Evolutionary conservation across 1,139 yeast species (phyloP).

Genomic region (Scheffersomyces segobiensis): DNA sequence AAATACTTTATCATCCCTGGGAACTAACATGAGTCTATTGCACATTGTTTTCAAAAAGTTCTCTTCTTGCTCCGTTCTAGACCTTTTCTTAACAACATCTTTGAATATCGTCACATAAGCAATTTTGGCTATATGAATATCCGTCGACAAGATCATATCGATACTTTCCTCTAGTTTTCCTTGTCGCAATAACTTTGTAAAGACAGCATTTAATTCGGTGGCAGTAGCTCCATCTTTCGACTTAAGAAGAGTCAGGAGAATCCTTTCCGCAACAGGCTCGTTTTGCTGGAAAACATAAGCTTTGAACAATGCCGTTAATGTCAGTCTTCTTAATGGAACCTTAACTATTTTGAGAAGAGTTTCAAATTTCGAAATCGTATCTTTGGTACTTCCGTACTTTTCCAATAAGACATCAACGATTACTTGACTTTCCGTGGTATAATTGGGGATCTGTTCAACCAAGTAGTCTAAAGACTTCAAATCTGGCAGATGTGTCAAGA

Average conservation of each 20-base stretch:
- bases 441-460: conserved; percentile 1
- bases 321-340: conserved; percentile 33
- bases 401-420: conserved; percentile 13
- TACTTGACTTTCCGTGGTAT: conserved; percentile 1
- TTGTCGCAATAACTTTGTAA: conserved; percentile 26
- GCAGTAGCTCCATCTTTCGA: conserved; percentile 25
- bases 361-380: conserved; percentile 14
- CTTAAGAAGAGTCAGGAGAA: conserved; percentile 32
- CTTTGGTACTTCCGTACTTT: conserved; percentile 14
- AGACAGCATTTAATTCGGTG: conserved; percentile 29
- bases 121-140: conserved; percentile 22
- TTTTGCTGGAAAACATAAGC: conserved; percentile 28
- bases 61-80: conserved; percentile 1
- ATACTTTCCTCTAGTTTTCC: conserved; percentile 24
- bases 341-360: conserved; percentile 19
- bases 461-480: conserved; percentile 2
- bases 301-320: conserved; percentile 36
- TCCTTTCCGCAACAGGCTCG: conserved; percentile 29
- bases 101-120: conserved; percentile 27
- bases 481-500: conserved; percentile 2
- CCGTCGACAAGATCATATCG: conserved; percentile 19
- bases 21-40: conserved; percentile 8
- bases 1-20: conserved; percentile 6
- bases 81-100: conserved; percentile 9
- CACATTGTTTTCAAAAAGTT: conserved; percentile 13